Evolutionary conservation across 768 basidiomycete species (phyloP).

Genomic region (Mycena floridula): DNA sequence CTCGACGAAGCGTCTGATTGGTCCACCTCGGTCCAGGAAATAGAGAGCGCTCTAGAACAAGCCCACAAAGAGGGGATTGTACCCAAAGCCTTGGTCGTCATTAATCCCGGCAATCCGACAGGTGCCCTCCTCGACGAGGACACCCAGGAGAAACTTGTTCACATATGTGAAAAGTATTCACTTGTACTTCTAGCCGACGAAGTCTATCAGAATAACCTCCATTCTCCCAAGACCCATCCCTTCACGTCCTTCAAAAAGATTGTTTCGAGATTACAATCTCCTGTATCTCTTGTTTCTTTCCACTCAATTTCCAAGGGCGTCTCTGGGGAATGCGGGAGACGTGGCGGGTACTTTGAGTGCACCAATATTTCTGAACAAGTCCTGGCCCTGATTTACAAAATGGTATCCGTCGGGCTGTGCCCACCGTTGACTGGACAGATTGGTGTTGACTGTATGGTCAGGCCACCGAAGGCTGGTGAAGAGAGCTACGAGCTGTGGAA

Average conservation of each 20-base stretch:
- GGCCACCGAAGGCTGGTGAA: slow-evolving; percentile 74
- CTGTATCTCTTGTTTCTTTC: slow-evolving; percentile 86
- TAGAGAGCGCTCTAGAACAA: slow-evolving; percentile 61
- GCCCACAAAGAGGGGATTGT: slow-evolving; percentile 54
- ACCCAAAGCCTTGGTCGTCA: slow-evolving; percentile 87
- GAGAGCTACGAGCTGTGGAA: slow-evolving; percentile 77
- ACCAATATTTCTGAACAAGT: slow-evolving; percentile 75
- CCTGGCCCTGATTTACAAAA: slow-evolving; percentile 89
- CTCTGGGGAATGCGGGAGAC: slow-evolving; percentile 92
- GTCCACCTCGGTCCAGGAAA: slow-evolving; percentile 68
- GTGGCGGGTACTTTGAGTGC: slow-evolving; percentile 95
- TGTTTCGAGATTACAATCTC: slow-evolving; percentile 58
- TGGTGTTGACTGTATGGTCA: slow-evolving; percentile 91
- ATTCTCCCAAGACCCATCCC: slow-evolving; percentile 54
- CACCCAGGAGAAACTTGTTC: slow-evolving; percentile 73
- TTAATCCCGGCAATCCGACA: slow-evolving; percentile 98
- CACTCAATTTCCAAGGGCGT: slow-evolving; percentile 98
- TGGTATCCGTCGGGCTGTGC: slow-evolving; percentile 87
- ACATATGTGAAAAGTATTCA: slow-evolving; percentile 76
- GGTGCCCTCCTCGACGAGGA: slow-evolving; percentile 71
- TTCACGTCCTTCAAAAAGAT: slow-evolving; percentile 96
- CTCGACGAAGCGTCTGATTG: slow-evolving; percentile 80
- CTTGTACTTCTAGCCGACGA: slow-evolving; percentile 95
- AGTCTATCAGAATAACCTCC: slow-evolving; percentile 96
- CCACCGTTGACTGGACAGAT: slow-evolving; percentile 89